Conservation (phyloP, 1,284 basidiomycete genomes). For the Cystobasidium pallidum region DNA sequence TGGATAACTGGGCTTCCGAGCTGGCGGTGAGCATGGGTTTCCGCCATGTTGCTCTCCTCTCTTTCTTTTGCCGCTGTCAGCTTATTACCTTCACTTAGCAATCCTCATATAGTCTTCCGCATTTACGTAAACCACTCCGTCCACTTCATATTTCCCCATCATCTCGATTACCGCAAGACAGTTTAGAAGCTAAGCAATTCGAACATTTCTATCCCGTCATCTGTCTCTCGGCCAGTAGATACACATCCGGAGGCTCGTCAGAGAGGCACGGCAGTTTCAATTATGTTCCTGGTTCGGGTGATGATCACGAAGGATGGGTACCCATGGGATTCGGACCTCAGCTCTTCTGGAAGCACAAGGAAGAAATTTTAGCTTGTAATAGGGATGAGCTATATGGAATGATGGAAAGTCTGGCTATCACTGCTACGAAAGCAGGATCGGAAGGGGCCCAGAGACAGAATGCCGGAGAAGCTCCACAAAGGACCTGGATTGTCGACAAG, state of each 20-base stretch:
- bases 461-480: not conserved
- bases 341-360: constrained; percentile 69
- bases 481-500: not conserved
- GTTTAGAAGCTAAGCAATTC: not conserved
- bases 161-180: constrained; percentile 50
- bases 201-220: constrained; percentile 67
- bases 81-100: constrained; percentile 54
- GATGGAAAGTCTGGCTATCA: constrained; percentile 4
- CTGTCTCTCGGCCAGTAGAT: constrained; percentile 72
- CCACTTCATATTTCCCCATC: constrained; percentile 72
- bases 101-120: constrained; percentile 63
- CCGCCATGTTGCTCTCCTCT: too few species aligned
- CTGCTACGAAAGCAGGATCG: not conserved
- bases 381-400: constrained; percentile 62
- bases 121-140: constrained; percentile 63
- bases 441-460: not conserved
- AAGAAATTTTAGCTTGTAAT: constrained; percentile 61
- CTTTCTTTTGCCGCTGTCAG: not conserved
- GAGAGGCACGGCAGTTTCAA: constrained; percentile 69
- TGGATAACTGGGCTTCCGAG: constrained; percentile 69
- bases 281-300: constrained; percentile 86
- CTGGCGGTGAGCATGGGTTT: constrained; percentile 65
- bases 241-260: constrained; percentile 48
- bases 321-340: constrained; percentile 71
- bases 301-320: constrained; percentile 86